Percentiles rank a stretch among this genome's conserved stretches.
Conservation (phyloP, 768 basidiomycete species). For the Pilatotrama ljubarskyi region DNA sequence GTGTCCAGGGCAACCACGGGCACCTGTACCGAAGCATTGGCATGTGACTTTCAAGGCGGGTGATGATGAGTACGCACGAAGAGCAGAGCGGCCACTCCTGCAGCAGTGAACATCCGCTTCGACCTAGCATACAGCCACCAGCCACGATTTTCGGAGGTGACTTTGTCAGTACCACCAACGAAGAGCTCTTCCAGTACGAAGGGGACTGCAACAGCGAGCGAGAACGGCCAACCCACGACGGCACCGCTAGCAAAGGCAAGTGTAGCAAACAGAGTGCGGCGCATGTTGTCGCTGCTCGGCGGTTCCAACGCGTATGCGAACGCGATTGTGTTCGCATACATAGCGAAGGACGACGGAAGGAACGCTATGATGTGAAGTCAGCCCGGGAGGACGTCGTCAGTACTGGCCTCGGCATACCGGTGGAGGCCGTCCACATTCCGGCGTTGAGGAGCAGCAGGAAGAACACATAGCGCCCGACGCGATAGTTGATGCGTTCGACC, state of each 20-base stretch:
- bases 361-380: constrained; percentile 59
- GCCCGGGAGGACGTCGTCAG: background rate
- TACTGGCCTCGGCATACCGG: constrained; percentile 50
- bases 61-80: constrained; percentile 48
- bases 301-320: constrained; percentile 67
- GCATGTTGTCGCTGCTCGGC: constrained; percentile 50
- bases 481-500: constrained; percentile 78
- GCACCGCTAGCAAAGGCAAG: constrained; percentile 76
- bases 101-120: constrained; percentile 54
- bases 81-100: constrained; percentile 56
- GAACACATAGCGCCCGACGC: constrained; percentile 91
- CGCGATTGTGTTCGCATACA: constrained; percentile 85
- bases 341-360: constrained; percentile 92
- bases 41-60: background rate
- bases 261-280: constrained; percentile 65
- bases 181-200: constrained; percentile 91
- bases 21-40: constrained; percentile 49
- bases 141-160: constrained; percentile 42
- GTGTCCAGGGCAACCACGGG: constrained; percentile 86
- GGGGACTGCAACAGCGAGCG: constrained; percentile 83
- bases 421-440: constrained; percentile 93
- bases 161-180: constrained; percentile 67
- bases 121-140: constrained; percentile 67
- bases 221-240: constrained; percentile 96
- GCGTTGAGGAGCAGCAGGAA: constrained; percentile 83